Evolutionary conservation across 345 rosid genomes (phyloP).

Genomic region (Reutealis trisperma): DNA sequence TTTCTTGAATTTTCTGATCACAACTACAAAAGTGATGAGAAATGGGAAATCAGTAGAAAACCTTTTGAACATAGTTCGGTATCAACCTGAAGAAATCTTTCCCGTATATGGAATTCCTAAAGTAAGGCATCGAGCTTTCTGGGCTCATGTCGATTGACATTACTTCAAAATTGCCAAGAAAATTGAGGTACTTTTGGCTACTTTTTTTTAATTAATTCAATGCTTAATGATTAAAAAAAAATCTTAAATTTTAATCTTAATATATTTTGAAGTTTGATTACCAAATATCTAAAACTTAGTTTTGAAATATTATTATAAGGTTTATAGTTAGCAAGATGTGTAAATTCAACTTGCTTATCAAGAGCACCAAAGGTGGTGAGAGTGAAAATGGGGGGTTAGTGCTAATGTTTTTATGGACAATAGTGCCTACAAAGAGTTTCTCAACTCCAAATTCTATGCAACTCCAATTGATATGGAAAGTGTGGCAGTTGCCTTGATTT

Average conservation of each 20-base stretch:
- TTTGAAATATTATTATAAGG: no score
- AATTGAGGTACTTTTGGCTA: conserved; percentile 39
- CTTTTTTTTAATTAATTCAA: no score
- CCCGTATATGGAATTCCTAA: conserved; percentile 66
- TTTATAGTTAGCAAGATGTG: no score
- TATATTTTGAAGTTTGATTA: no score
- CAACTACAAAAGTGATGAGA: conserved; percentile 23
- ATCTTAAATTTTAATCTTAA: no score
- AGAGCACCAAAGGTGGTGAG: conserved; percentile 51
- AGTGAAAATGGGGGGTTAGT: conserved; percentile 55
- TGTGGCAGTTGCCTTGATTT: conserved; percentile 62
- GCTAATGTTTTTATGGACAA: conserved; percentile 62
- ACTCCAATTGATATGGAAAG: conserved; percentile 78
- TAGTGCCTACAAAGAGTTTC: conserved; percentile 52
- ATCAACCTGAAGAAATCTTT: conserved; percentile 77
- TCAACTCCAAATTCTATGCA: conserved; percentile 55
- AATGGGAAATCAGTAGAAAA: conserved; percentile 28
- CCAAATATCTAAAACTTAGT: no score
- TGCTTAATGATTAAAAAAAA: no score
- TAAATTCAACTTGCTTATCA: no score
- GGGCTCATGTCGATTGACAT: conserved; percentile 59
- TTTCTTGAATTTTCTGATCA: conserved; percentile 41
- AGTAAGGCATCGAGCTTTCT: conserved; percentile 55
- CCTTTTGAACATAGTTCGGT: conserved; percentile 64
- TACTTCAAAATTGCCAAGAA: conserved; percentile 44